Base-by-base conservation (phyloP, 371 early-diverging fungal species). In the Mucor plumbeus region DNA sequence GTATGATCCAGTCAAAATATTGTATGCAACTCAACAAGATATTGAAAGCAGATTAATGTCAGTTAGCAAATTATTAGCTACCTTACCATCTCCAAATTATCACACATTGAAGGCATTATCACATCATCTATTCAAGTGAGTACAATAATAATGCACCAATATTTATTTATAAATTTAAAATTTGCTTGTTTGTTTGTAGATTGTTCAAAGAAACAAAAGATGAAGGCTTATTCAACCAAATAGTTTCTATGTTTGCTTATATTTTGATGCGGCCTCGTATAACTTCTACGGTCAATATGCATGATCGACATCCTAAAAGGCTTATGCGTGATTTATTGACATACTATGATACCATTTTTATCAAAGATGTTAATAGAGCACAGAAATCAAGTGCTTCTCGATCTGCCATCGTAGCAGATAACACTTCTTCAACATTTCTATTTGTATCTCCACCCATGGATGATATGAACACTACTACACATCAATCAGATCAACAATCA, bases 1-100 rank as follows among this genome's bases (percentile, higher is more conserved):
- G 35, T 91, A 92, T 48, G 91, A 90, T 10, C 84, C 91, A 8
- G 82, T 88, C 36, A 87, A 88, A 59, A 79, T 88, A 6, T 70
- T 92, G 26, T 92, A 43, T 72, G 76, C 85, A 14, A 80, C 76
- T 38, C 59, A 59, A 11, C 47, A 38, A 39, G 13, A 57, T 41
- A 41, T 34, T 9, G 65, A 14, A 11, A 55, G 19, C 19, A 48
- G 50, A 40, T 14, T 57, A 21, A 33, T 58, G 15, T 38, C 87
- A 19, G 71, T 59, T 53, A 65, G 48, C 19, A 84, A 85, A 57
- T 59, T 88, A 15, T 68, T 90, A 17, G 76, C 84, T 4, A 82
- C 85, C 7, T 65, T 87, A 41, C 85, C 87, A 1, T 70, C 85
- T 3, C 73, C 83, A 1, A 83, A 87, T 67, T 83, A 84, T 56